Conservation (phyloP, 2,329 filamentous ascomycete species). For the Sporothrix schenckii region DNA sequence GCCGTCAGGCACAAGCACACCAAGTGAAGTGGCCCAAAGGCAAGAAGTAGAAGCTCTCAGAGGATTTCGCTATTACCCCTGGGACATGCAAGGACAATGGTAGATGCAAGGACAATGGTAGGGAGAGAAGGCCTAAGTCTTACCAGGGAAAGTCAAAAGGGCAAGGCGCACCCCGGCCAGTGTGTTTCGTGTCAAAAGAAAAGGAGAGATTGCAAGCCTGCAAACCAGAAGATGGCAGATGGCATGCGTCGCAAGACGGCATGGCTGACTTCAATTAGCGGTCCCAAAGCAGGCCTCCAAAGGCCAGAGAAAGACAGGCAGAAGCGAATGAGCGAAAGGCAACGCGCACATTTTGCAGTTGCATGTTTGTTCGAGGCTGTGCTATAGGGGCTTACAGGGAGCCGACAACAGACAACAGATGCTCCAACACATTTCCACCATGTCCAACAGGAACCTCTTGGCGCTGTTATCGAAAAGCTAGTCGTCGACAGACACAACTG, state of each 20-base stretch:
- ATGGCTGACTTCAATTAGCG: background rate
- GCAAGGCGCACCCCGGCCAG: background rate
- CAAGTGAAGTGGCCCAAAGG: background rate
- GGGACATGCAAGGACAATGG: too few species aligned
- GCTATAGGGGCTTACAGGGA: background rate
- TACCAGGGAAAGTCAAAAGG: slow-evolving; percentile 13
- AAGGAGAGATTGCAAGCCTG: background rate
- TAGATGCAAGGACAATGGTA: too few species aligned
- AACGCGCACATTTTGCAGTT: slow-evolving; percentile 3
- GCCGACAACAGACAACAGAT: background rate
- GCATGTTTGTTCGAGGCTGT: slow-evolving; percentile 12
- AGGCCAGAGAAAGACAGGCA: slow-evolving; percentile 8
- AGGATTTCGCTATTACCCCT: slow-evolving; percentile 5
- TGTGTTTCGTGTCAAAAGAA: background rate
- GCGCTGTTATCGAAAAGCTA: background rate
- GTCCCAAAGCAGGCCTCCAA: background rate
- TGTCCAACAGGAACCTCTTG: background rate
- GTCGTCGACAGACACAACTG: background rate
- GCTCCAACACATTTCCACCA: too few species aligned
- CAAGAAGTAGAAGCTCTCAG: background rate
- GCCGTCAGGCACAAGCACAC: background rate
- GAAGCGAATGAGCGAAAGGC: background rate
- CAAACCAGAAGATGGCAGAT: slow-evolving; percentile 4
- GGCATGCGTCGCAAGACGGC: background rate
- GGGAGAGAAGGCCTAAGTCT: slow-evolving; percentile 8